These are phyloP conservation scores for Takashimella tepidaria DNA, from an alignment of 1,284 basidiomycete species.

Conservation along the genomic window DNA sequence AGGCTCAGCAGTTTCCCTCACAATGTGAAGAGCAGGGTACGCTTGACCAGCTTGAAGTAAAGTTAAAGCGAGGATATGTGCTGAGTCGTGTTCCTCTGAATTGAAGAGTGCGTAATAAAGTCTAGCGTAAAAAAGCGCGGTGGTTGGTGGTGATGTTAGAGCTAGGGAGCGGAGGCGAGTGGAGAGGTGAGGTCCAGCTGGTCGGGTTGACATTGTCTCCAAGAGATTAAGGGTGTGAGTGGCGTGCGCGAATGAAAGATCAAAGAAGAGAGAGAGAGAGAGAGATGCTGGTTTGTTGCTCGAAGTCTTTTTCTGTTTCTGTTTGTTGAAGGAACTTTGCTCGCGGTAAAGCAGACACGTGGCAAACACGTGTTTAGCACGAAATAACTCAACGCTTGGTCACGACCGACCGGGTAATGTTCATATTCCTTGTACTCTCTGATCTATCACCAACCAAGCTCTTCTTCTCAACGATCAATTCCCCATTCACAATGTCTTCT, in stretches of 20 bases:
- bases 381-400: too few relatives aligned
- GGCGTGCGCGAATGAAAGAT: background rate
- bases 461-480: background rate
- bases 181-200: constrained; percentile 27
- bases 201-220: constrained; percentile 19
- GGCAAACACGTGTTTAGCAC: background rate
- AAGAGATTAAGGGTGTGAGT: background rate
- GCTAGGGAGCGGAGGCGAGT: constrained; percentile 33
- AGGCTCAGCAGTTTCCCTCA: constrained; percentile 49
- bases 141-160: constrained; percentile 25
- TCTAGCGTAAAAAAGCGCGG: constrained; percentile 42
- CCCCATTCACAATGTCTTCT: constrained; percentile 2
- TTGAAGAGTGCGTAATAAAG: constrained; percentile 36
- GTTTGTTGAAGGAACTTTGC: background rate
- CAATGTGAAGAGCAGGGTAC: constrained; percentile 69
- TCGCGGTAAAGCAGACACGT: background rate
- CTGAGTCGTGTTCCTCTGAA: constrained; percentile 64
- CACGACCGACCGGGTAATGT: too few relatives aligned
- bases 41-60: constrained; percentile 67
- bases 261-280: background rate
- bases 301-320: too few relatives aligned
- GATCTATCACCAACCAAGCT: too few relatives aligned
- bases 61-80: constrained; percentile 74
- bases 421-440: too few relatives aligned
- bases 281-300: background rate